These are phyloP conservation scores for Populus hybrid DNA, from an alignment of 441 rosid species.

Conservation along the genomic window DNA sequence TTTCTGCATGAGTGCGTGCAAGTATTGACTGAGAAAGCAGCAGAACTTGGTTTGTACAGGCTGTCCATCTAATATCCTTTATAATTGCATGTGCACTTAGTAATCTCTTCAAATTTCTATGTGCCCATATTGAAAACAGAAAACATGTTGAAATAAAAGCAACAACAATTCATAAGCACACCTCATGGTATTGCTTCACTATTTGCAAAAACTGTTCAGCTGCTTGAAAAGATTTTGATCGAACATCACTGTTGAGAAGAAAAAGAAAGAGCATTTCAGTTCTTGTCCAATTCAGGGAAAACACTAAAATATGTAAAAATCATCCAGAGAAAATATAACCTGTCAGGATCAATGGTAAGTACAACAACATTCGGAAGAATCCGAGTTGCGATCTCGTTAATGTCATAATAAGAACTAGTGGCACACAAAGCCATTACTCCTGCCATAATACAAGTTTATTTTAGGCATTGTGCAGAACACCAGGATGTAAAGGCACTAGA, in stretches of 20 bases:
- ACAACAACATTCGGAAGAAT: conserved; percentile 88
- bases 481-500: conserved; percentile 6
- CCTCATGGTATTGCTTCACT: conserved; percentile 86
- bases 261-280: conserved; percentile 10
- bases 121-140: conserved; percentile 3
- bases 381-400: conserved; percentile 87
- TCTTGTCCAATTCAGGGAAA: conserved; percentile 1
- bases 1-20: not conserved
- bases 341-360: conserved; percentile 91
- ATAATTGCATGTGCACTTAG: not conserved
- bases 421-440: conserved; percentile 98
- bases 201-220: conserved; percentile 91
- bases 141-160: not conserved
- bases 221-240: conserved; percentile 92
- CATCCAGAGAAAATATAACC: conserved; percentile 40
- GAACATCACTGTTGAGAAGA: conserved; percentile 71
- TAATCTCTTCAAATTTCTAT: not conserved
- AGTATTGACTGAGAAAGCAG: not conserved
- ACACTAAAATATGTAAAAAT: conserved; percentile 6
- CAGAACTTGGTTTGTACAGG: not conserved
- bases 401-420: conserved; percentile 87
- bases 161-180: conserved; percentile 23
- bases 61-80: not conserved
- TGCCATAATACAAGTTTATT: conserved; percentile 31
- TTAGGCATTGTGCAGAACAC: conserved; percentile 9